Conservation (phyloP, 345 rosid genomes). For the Rhodomyrtus tomentosa region DNA sequence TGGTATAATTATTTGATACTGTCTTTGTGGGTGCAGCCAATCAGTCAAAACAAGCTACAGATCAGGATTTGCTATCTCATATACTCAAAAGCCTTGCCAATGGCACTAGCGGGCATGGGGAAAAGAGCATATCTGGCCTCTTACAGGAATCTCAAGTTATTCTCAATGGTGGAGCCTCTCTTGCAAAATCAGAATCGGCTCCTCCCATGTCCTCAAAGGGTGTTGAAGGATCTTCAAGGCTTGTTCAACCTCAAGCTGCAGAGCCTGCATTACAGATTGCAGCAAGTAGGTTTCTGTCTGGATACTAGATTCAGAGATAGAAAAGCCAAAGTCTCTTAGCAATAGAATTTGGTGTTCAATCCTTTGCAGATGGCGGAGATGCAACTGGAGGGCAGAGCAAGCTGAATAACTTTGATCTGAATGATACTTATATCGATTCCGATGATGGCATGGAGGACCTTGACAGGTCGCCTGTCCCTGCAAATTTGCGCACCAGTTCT, state of each 20-base stretch:
- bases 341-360: neutral
- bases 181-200: conserved; percentile 32
- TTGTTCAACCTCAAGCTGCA: conserved; percentile 25
- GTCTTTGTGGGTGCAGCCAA: conserved; percentile 41
- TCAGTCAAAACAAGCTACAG: conserved; percentile 46
- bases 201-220: conserved; percentile 42
- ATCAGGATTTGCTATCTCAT: conserved; percentile 76
- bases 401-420: conserved; percentile 85
- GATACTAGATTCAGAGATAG: conserved; percentile 13
- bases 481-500: conserved; percentile 50
- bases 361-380: conserved; percentile 26
- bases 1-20: neutral
- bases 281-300: conserved; percentile 22
- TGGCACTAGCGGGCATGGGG: conserved; percentile 40
- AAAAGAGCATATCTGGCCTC: conserved; percentile 50
- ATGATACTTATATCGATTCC: conserved; percentile 70
- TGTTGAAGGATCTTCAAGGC: conserved; percentile 23
- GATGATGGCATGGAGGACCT: conserved; percentile 72
- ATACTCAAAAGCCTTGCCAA: conserved; percentile 72
- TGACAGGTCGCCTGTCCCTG: conserved; percentile 60
- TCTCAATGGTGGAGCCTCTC: conserved; percentile 28
- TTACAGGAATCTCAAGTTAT: conserved; percentile 52
- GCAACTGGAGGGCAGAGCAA: conserved; percentile 34
- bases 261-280: conserved; percentile 24
- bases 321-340: conserved; percentile 4